These are phyloP conservation scores for Phytopythium kandeliae DNA, from an alignment of 352 stramenopile species.

Conservation along the genomic window DNA sequence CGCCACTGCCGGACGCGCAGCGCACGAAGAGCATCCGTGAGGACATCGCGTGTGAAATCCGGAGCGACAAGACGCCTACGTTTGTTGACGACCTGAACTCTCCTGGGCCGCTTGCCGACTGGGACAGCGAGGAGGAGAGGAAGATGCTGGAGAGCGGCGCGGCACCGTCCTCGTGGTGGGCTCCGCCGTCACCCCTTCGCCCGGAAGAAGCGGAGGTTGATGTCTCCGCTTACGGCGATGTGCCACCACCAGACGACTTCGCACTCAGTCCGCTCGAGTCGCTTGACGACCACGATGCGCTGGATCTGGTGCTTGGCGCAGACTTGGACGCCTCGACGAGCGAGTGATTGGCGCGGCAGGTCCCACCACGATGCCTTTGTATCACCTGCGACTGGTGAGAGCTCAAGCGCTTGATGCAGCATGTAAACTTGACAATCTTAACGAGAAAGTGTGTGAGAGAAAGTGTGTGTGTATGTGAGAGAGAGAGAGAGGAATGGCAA, in stretches of 20 bases:
- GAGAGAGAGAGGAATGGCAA: slow-evolving; percentile 9
- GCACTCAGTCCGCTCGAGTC: slow-evolving; percentile 8
- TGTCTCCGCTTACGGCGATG: slow-evolving; percentile 16
- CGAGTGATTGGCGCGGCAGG: slow-evolving; percentile 11
- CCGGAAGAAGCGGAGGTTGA: slow-evolving; percentile 6
- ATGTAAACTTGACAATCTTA: slow-evolving; percentile 3
- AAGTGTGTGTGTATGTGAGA: too few species aligned
- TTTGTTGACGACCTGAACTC: slow-evolving; percentile 40
- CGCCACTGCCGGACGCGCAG: slow-evolving; percentile 16
- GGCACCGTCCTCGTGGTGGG: slow-evolving; percentile 49
- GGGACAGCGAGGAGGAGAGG: slow-evolving; percentile 35
- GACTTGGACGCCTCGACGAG: slow-evolving; percentile 35
- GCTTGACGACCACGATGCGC: slow-evolving; percentile 15
- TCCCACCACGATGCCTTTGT: not conserved
- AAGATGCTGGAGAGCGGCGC: slow-evolving; percentile 31
- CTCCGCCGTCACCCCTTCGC: slow-evolving; percentile 10
- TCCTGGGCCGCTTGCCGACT: slow-evolving; percentile 16
- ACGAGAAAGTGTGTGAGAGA: too few species aligned
- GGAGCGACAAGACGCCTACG: slow-evolving; percentile 34
- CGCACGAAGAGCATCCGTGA: slow-evolving; percentile 44
- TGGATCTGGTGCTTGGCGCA: slow-evolving; percentile 22
- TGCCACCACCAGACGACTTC: slow-evolving; percentile 40
- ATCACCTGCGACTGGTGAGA: not conserved
- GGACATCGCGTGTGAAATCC: slow-evolving; percentile 48
- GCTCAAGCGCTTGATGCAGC: not conserved